Base-by-base conservation (phyloP, 306 rosid genomes). In the Rosa lucieae region DNA sequence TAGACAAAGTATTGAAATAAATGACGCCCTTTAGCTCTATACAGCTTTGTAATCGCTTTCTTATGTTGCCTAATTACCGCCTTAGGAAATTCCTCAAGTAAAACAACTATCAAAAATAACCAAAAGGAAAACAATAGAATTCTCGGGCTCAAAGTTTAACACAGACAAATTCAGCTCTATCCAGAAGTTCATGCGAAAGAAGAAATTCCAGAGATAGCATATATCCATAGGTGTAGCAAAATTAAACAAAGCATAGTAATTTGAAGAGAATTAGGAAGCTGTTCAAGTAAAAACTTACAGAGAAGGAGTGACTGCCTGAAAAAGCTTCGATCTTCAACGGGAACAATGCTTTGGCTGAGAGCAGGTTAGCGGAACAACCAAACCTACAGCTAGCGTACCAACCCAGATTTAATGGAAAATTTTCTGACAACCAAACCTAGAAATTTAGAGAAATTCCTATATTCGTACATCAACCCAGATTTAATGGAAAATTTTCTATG, bases 301-400 rank as follows among this genome's bases (percentile, higher is more conserved):
- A 48, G 48, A 4, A 63, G 8, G 39, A 48, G 63, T 23, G n/a
- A 69, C 5, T 20, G 55, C 35, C 39, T 20, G 15, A 68, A 12
- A 6, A 48, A 42, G 42, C 72, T 48, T 20, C 14, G 79, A 65
- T 76, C 72, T 63, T 63, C 5, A 43, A 63, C 37, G 72, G 56
- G 72, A 35, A 46, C 47, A 5, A 5, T 17, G 46, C 18, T 62
- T 26, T 13, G n/a, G 71, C 32, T 61, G 43, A 5, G 56, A 5
- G 56, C 46, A 61, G 8, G 21, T 5, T 3, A 53, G 67, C 67
- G 11, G 20, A 17, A 15, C 4, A 15, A 15, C 6, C 29, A 59
- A 75, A 35, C 70, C 70, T 58, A 74, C 43, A 23, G 32, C 32
- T 2, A 32, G 10, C 52, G 1, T 20, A 3, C 47, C 10, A 17